Conservation (phyloP, 2,329 filamentous ascomycete genomes). For the Elsinoe arachidis region DNA sequence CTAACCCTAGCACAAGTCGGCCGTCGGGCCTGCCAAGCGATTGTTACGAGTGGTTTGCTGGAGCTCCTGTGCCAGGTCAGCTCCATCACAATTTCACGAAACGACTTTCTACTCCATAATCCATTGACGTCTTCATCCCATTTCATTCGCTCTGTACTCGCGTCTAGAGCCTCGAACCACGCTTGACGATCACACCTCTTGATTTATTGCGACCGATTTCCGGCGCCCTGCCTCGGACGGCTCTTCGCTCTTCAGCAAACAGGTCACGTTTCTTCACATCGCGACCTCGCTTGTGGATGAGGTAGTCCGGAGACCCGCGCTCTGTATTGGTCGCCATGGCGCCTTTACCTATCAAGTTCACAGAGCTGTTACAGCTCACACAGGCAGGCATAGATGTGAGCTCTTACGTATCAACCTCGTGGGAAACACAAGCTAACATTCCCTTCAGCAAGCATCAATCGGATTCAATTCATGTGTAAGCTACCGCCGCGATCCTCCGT, state of each 20-base stretch:
- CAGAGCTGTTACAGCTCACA: slow-evolving; percentile 65
- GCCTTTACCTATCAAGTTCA: slow-evolving; percentile 84
- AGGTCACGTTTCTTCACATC: background rate
- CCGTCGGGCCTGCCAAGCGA: background rate
- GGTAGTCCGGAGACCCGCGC: background rate
- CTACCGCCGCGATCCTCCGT: slow-evolving; percentile 20
- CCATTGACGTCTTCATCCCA: background rate
- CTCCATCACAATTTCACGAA: background rate
- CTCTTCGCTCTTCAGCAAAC: slow-evolving; percentile 13
- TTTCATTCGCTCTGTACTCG: background rate
- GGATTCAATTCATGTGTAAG: slow-evolving; percentile 81
- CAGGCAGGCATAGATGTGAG: slow-evolving; percentile 42
- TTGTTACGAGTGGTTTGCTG: background rate
- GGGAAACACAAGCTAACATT: slow-evolving; percentile 11
- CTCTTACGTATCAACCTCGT: slow-evolving; percentile 15
- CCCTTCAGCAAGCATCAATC: slow-evolving; percentile 58
- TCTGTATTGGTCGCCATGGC: slow-evolving; percentile 40
- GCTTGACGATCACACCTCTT: background rate
- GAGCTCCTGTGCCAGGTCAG: slow-evolving; percentile 8
- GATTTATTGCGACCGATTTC: background rate
- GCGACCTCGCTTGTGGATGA: slow-evolving; percentile 18
- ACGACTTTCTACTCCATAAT: background rate
- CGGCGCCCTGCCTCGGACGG: background rate
- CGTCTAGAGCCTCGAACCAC: background rate
- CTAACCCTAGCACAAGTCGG: background rate